Evolutionary conservation across 345 rosid genomes (phyloP).

Genomic region (Hevea brasiliensis): DNA sequence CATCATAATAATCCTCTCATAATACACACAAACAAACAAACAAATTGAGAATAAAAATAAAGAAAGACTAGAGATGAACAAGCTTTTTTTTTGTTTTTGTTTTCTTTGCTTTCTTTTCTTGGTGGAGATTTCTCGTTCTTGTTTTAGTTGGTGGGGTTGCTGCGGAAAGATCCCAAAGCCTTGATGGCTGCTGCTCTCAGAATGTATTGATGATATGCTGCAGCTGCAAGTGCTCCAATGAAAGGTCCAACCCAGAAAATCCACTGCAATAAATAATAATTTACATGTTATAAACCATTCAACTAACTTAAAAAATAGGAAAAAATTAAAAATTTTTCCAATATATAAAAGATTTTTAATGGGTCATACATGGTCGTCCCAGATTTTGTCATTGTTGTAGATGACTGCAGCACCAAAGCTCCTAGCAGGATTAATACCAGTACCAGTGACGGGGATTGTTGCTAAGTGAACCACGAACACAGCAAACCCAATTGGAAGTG

Average conservation of each 20-base stretch:
- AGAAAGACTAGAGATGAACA: background rate
- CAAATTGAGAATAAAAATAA: background rate
- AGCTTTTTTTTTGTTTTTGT: background rate
- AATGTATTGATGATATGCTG: constrained; percentile 57
- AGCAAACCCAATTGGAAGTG: constrained; percentile 75
- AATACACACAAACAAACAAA: constrained; percentile 28
- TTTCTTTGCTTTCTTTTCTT: background rate
- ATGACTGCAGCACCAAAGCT: constrained; percentile 74
- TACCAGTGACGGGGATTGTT: constrained; percentile 65
- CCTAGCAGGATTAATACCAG: constrained; percentile 69
- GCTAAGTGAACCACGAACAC: constrained; percentile 75
- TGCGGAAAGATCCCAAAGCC: constrained; percentile 67
- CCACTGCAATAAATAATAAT: constrained; percentile 40
- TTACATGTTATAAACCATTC: too few relatives aligned
- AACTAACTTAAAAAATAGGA: background rate
- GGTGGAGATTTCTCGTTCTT: background rate
- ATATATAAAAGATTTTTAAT: too few relatives aligned
- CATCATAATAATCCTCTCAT: constrained; percentile 19
- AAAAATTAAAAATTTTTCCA: background rate
- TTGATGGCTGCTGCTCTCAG: constrained; percentile 60
- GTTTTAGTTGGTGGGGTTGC: constrained; percentile 51
- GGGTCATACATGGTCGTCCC: constrained; percentile 57
- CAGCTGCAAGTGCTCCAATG: constrained; percentile 64
- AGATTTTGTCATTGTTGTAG: constrained; percentile 44
- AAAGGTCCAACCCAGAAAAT: constrained; percentile 78